Evolutionary conservation across 2,329 filamentous ascomycete genomes (phyloP).

Genomic region (Graphilbum ipis-grandicollis): DNA sequence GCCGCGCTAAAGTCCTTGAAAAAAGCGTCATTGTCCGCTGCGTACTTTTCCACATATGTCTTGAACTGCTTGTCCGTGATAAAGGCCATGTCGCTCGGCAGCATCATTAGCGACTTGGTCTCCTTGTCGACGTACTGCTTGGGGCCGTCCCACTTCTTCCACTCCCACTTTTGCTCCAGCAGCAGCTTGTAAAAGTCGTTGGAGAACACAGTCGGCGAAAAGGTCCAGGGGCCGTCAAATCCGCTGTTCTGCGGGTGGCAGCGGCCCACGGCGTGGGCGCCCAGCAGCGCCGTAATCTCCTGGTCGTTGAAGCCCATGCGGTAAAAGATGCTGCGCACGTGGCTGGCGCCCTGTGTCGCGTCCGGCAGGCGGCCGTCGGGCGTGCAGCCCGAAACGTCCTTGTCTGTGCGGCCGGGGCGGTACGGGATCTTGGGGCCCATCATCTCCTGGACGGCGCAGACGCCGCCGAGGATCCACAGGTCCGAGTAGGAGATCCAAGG

Average conservation of each 20-base stretch:
- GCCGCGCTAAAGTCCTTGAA: slow-evolving; percentile 83
- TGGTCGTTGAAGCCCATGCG: slow-evolving; percentile 97
- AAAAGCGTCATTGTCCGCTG: slow-evolving; percentile 78
- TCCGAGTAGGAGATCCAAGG: slow-evolving; percentile 96
- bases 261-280: slow-evolving; percentile 75
- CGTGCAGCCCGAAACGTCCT: slow-evolving; percentile 69
- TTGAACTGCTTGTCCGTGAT: slow-evolving; percentile 79
- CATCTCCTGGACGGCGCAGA: slow-evolving; percentile 86
- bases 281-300: slow-evolving; percentile 81
- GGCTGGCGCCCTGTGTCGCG: slow-evolving; percentile 56
- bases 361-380: slow-evolving; percentile 72
- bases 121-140: slow-evolving; percentile 79
- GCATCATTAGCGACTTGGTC: slow-evolving; percentile 89
- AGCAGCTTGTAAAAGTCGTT: slow-evolving; percentile 92
- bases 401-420: slow-evolving; percentile 71
- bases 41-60: slow-evolving; percentile 68
- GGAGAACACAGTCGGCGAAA: slow-evolving; percentile 77
- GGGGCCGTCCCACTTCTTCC: slow-evolving; percentile 82
- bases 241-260: slow-evolving; percentile 78
- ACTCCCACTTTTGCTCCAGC: slow-evolving; percentile 81
- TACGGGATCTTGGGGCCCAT: slow-evolving; percentile 75
- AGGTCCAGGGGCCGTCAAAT: slow-evolving; percentile 80
- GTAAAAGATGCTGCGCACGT: slow-evolving; percentile 82
- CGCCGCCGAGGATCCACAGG: slow-evolving; percentile 83
- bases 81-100: slow-evolving; percentile 79